Evolutionary conservation across 2,329 filamentous ascomycete species (phyloP).

Genomic region (Penicillium italicum): DNA sequence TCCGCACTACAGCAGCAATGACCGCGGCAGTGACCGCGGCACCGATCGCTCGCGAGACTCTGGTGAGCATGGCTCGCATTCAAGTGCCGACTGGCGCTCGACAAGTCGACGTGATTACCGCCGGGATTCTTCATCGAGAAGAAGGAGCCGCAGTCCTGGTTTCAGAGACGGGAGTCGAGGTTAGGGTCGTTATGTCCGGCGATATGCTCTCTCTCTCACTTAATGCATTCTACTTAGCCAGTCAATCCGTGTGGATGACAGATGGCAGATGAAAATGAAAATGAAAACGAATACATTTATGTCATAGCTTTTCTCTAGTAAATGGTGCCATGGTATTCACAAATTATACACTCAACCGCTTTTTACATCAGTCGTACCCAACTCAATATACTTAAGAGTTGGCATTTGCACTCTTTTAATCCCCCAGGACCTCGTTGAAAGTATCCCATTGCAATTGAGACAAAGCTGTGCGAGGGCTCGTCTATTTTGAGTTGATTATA

Average conservation of each 20-base stretch:
- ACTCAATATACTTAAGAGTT: not conserved
- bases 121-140: constrained; percentile 28
- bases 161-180: constrained; percentile 27
- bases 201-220: not conserved
- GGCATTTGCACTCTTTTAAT: not conserved
- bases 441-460: constrained; percentile 6
- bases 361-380: constrained; percentile 2
- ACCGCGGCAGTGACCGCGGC: constrained; percentile 5
- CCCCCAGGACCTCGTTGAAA: constrained; percentile 21
- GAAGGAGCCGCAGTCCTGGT: constrained; percentile 37
- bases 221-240: constrained; percentile 4
- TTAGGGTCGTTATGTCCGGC: constrained; percentile 6
- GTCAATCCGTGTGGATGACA: constrained; percentile 2
- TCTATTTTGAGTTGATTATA: constrained; percentile 24
- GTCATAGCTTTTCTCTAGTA: constrained; percentile 13
- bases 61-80: constrained; percentile 17
- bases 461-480: not conserved
- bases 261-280: not conserved
- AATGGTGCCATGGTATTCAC: constrained; percentile 7
- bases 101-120: constrained; percentile 27
- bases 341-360: constrained; percentile 7
- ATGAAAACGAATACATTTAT: constrained; percentile 6
- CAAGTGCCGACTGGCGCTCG: constrained; percentile 26
- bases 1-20: constrained; percentile 30
- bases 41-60: constrained; percentile 26